phyloP scores from a whole-genome alignment of 345 rosid species.

The Lagerstroemia speciosa region DNA sequence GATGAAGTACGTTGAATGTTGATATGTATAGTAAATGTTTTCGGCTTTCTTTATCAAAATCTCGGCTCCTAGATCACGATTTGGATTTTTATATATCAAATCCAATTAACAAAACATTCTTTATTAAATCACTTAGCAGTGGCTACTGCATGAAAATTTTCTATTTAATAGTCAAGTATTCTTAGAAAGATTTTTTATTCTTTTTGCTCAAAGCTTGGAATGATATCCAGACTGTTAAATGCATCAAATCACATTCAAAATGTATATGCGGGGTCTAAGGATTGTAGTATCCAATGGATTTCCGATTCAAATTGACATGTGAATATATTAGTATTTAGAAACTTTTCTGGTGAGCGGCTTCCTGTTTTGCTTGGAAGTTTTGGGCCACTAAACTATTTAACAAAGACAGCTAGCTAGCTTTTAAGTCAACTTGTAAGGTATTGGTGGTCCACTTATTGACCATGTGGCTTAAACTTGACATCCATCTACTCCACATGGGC shows the following conservation, averaged over 20 bases:
- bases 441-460: not conserved
- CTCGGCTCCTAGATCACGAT: not conserved
- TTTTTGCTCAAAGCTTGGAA: not conserved
- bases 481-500: slow-evolving; percentile 1
- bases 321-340: too few species aligned
- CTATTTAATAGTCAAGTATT: too few species aligned
- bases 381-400: not conserved
- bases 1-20: not conserved
- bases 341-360: not conserved
- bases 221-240: not conserved
- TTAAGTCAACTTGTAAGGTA: not conserved
- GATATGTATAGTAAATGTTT: not conserved
- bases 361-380: too few species aligned
- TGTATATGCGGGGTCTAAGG: not conserved
- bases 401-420: not conserved
- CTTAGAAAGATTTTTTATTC: not conserved
- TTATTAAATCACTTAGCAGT: not conserved
- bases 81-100: not conserved
- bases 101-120: not conserved
- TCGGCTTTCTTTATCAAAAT: not conserved
- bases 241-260: not conserved
- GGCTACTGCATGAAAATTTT: too few species aligned
- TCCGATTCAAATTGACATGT: not conserved
- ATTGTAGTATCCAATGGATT: not conserved
- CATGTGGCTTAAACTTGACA: not conserved